Conservation (phyloP, 2,329 filamentous ascomycete genomes). For the Fusarium stilboides region DNA sequence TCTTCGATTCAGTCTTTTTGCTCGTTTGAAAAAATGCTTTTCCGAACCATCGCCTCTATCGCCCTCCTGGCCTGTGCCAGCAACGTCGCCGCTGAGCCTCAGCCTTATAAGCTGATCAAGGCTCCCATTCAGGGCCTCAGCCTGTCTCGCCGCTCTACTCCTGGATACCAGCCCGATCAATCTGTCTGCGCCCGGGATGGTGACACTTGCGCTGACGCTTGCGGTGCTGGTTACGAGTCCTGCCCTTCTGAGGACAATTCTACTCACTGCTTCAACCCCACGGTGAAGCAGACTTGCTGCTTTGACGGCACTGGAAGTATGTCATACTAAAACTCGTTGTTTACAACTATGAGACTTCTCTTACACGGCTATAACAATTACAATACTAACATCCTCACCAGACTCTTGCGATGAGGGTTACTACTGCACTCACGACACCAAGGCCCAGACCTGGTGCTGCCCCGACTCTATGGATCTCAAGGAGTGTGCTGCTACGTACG, state of each 20-base stretch:
- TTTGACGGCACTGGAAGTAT: slow-evolving; percentile 70
- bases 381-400: slow-evolving; percentile 50
- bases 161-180: slow-evolving; percentile 66
- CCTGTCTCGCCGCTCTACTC: slow-evolving; percentile 61
- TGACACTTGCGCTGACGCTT: slow-evolving; percentile 69
- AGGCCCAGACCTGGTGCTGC: slow-evolving; percentile 72
- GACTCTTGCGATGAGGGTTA: slow-evolving; percentile 74
- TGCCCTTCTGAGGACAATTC: slow-evolving; percentile 65
- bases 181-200: slow-evolving; percentile 63
- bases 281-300: slow-evolving; percentile 70
- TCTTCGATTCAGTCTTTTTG: slow-evolving; percentile 12
- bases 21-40: slow-evolving; percentile 54
- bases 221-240: slow-evolving; percentile 64
- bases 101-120: slow-evolving; percentile 58
- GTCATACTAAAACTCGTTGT: slow-evolving; percentile 47
- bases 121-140: slow-evolving; percentile 59
- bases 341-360: background rate
- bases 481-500: slow-evolving; percentile 68
- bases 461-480: slow-evolving; percentile 68
- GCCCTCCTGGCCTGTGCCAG: slow-evolving; percentile 56
- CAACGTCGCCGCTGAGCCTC: slow-evolving; percentile 50
- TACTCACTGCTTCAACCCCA: slow-evolving; percentile 72
- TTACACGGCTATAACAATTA: background rate
- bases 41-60: slow-evolving; percentile 53
- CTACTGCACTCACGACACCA: slow-evolving; percentile 72